A percentile compares a stretch with the other conserved stretches of the same genome.
Evolutionary conservation across 2,329 filamentous ascomycete species (phyloP).

Genomic region (Chrysosporium queenslandicum): DNA sequence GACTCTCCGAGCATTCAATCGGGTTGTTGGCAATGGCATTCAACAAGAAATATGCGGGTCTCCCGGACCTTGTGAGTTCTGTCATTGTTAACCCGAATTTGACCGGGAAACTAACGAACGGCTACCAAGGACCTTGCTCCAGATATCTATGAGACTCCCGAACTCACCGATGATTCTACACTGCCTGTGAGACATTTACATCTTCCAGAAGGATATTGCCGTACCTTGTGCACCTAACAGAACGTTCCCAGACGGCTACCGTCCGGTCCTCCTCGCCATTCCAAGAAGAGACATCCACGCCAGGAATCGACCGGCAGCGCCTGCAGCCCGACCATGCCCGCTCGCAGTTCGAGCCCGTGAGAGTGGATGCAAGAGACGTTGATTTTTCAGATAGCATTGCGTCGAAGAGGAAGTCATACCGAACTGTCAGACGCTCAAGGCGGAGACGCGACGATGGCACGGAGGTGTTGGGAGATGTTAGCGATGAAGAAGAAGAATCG

Average conservation of each 20-base stretch:
- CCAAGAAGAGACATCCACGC: constrained; percentile 48
- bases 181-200: constrained; percentile 52
- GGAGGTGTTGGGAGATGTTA: constrained; percentile 61
- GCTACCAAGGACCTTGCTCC: constrained; percentile 62
- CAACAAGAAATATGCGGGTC: constrained; percentile 69
- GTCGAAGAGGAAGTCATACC: constrained; percentile 74
- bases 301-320: constrained; percentile 64
- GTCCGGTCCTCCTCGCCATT: constrained; percentile 47
- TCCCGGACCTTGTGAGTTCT: constrained; percentile 62
- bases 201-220: neutral
- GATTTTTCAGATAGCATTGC: constrained; percentile 87
- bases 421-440: constrained; percentile 58
- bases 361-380: constrained; percentile 64
- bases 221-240: constrained; percentile 45
- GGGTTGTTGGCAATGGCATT: constrained; percentile 49
- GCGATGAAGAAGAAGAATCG: constrained; percentile 68
- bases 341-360: constrained; percentile 63
- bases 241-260: constrained; percentile 37
- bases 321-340: constrained; percentile 72
- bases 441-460: constrained; percentile 38
- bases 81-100: neutral
- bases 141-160: constrained; percentile 94
- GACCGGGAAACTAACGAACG: constrained; percentile 13
- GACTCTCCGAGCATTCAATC: neutral
- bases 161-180: constrained; percentile 79